These are phyloP conservation scores for Parmales sp. DNA, from an alignment of 108 stramenopile genomes.

Conservation along the genomic window DNA sequence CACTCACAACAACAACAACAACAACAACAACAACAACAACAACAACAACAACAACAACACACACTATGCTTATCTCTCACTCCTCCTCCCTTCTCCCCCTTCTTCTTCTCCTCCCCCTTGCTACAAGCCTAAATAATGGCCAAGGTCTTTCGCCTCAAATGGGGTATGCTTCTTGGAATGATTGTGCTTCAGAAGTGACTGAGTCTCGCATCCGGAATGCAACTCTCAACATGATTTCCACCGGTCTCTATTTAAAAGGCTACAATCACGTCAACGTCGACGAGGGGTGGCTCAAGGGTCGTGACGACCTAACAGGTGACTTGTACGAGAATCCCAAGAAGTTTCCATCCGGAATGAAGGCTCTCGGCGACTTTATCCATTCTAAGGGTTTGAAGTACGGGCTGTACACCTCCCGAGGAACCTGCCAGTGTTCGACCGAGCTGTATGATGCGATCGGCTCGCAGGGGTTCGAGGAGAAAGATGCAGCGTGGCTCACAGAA, in stretches of 20 bases:
- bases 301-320: constrained; percentile 23
- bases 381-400: constrained; percentile 41
- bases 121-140: no score
- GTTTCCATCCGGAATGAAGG: constrained; percentile 43
- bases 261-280: constrained; percentile 48
- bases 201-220: no score
- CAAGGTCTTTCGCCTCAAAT: no score
- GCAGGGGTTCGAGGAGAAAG: constrained; percentile 32
- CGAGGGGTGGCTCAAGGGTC: constrained; percentile 42
- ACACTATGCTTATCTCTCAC: no score
- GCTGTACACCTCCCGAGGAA: constrained; percentile 44
- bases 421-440: constrained; percentile 30
- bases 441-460: constrained; percentile 44
- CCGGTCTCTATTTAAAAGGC: constrained; percentile 24
- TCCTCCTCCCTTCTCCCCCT: no score
- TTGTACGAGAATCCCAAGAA: constrained; percentile 21
- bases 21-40: no score
- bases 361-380: constrained; percentile 41
- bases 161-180: no score
- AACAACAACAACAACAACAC: no score
- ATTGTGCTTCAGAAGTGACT: no score
- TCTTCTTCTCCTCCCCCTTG: no score
- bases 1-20: no score
- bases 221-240: neutral
- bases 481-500: constrained; percentile 36